A percentile compares a stretch with the other conserved stretches of the same genome.
These are phyloP conservation scores for Epichloe sibirici DNA, from an alignment of 2,329 filamentous ascomycete species.

Conservation along the genomic window DNA sequence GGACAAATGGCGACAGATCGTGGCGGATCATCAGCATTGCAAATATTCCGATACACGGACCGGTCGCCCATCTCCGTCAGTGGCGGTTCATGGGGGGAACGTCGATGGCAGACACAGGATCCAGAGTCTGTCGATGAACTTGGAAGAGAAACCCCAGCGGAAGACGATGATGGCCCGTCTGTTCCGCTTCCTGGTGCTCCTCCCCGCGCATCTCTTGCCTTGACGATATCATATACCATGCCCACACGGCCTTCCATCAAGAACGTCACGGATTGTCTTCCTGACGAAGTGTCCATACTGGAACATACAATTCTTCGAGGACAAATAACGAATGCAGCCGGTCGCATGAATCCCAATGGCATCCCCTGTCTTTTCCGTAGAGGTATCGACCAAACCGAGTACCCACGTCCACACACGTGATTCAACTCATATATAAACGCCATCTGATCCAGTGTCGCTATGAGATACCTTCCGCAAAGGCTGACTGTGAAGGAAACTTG, in stretches of 20 bases:
- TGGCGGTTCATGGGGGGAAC: conserved; percentile 12
- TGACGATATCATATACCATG: conserved; percentile 43
- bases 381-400: conserved; percentile 15
- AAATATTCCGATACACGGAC: conserved; percentile 34
- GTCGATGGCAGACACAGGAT: conserved; percentile 14
- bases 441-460: conserved; percentile 39
- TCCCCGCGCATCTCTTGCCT: conserved; percentile 6
- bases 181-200: conserved; percentile 2
- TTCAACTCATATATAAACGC: conserved; percentile 43
- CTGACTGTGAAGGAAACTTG: conserved; percentile 37
- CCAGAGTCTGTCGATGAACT: not conserved
- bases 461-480: conserved; percentile 43
- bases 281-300: conserved; percentile 49
- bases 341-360: conserved; percentile 21
- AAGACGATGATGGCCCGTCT: not conserved
- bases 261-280: conserved; percentile 42
- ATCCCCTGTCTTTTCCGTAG: conserved; percentile 12
- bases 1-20: conserved; percentile 54
- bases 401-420: conserved; percentile 20
- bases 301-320: conserved; percentile 44
- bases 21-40: conserved; percentile 48
- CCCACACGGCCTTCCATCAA: conserved; percentile 48
- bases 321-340: conserved; percentile 42
- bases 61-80: conserved; percentile 20
- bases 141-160: not conserved